Evolutionary conservation across 176 grass and related monocot species (phyloP).

Genomic region (Aechmea fasciata): DNA sequence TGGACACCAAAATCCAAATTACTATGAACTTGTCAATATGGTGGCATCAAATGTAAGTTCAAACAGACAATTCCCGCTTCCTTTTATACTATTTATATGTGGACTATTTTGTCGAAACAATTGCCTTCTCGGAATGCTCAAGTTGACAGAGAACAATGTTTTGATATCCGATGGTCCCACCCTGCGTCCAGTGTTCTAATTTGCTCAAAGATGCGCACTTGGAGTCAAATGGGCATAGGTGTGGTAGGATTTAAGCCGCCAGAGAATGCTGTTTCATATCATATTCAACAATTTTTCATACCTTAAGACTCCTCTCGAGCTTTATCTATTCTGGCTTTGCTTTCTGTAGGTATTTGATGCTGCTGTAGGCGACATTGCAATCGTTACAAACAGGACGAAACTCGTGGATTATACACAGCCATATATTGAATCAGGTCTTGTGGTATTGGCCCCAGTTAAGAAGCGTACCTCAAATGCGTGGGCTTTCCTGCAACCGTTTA

Average conservation of each 20-base stretch:
- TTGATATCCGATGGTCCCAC: too few relatives aligned
- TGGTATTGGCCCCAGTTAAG: conserved; percentile 69
- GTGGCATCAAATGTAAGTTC: conserved; percentile 67
- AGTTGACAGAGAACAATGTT: too few relatives aligned
- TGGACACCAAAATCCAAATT: conserved; percentile 60
- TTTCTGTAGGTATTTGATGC: conserved; percentile 62
- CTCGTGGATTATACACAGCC: conserved; percentile 78
- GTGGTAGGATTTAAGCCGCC: too few relatives aligned
- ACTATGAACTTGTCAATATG: conserved; percentile 44
- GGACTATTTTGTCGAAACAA: too few relatives aligned
- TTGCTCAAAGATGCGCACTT: too few relatives aligned
- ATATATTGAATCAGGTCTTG: conserved; percentile 77
- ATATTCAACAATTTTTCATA: not conserved
- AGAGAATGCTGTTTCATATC: not conserved
- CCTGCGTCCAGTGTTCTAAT: too few relatives aligned
- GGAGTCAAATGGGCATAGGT: too few relatives aligned
- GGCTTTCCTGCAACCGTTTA: conserved; percentile 90
- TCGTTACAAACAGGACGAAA: conserved; percentile 61
- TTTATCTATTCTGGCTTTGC: not conserved
- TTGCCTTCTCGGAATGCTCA: too few relatives aligned
- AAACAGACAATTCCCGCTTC: not conserved
- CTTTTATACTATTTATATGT: too few relatives aligned
- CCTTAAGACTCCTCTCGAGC: not conserved
- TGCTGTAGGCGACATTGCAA: conserved; percentile 70
- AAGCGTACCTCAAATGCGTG: conserved; percentile 58